A percentile compares a stretch with the other conserved stretches of the same genome.
Conservation (phyloP, 495 filamentous ascomycete species). For the Penicillium ucsense region DNA sequence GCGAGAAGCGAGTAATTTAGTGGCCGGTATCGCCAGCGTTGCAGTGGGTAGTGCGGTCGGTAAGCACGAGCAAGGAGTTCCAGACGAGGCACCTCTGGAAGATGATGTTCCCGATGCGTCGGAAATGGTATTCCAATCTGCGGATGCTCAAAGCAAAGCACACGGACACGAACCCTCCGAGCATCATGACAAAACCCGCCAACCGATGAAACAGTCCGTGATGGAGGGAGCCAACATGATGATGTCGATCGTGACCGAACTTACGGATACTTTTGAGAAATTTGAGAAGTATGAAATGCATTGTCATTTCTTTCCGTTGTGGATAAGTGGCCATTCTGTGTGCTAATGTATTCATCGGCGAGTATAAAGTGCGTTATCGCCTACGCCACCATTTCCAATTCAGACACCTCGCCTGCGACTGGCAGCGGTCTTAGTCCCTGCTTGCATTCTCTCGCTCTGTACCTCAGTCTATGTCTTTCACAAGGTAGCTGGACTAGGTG, state of each 20-base stretch:
- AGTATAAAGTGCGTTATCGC: slow-evolving; percentile 51
- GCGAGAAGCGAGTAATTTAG: slow-evolving; percentile 72
- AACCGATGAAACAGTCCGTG: slow-evolving; percentile 66
- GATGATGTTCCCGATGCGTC: slow-evolving; percentile 54
- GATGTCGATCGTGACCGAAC: slow-evolving; percentile 65
- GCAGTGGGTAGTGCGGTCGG: slow-evolving; percentile 66
- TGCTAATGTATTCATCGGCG: too few relatives aligned
- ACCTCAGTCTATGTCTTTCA: slow-evolving; percentile 60
- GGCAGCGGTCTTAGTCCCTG: slow-evolving; percentile 46
- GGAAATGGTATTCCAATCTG: slow-evolving; percentile 35
- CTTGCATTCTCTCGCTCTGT: slow-evolving; percentile 49
- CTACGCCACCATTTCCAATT: slow-evolving; percentile 65
- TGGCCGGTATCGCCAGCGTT: slow-evolving; percentile 63
- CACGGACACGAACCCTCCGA: slow-evolving; percentile 32
- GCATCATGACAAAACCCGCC: slow-evolving; percentile 68
- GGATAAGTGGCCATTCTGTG: too few relatives aligned
- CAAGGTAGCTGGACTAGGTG: slow-evolving; percentile 50
- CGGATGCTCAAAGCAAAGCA: slow-evolving; percentile 51
- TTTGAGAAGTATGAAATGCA: slow-evolving; percentile 67
- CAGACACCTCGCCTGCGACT: slow-evolving; percentile 53
- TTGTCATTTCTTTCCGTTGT: slow-evolving; percentile 42
- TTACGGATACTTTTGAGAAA: slow-evolving; percentile 70
- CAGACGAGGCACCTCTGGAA: slow-evolving; percentile 30
- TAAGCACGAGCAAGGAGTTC: slow-evolving; percentile 51
- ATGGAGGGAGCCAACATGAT: slow-evolving; percentile 64